Evolutionary conservation across 495 filamentous ascomycete species (phyloP), one percentile per base, ranked within the genome.

Genomic region (Antarctomyces pellizariae): DNA sequence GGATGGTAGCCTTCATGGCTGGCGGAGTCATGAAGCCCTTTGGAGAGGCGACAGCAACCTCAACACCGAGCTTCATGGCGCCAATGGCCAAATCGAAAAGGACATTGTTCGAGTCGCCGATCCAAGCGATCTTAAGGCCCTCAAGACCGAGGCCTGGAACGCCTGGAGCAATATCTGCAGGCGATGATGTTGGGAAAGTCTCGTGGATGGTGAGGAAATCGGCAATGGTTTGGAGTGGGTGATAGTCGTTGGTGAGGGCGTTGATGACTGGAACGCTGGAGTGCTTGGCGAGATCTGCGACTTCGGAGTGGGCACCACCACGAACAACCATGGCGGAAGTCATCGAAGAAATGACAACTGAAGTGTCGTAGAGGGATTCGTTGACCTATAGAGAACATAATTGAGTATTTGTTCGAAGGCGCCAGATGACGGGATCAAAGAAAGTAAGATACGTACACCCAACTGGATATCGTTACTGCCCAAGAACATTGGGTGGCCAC

Each of bases 71-170:
- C 52, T 92, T 95, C 29, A 65, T 49, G 26, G 75, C 79, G 15
- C 57, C 82, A 30, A 78, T 86, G 5, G 78, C 76, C 18, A 95
- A 56, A 46, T 97, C 86, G 45, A 76, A 92, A 13, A 93, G 64
- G 12, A 97, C 84, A 38, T 97, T 97, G 52, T 93, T 97, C 10
- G 82, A 75, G 42, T 97, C 86, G 22, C 86, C 86, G 13, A 97
- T 57, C 86, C 86, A 97, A 4, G 86, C 83, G 31, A 97, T 64
- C 47, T 84, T 89, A 34, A 86, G 45, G 3, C 76, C 75, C 36
- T 82, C 67, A 4, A 89, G 52, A 2, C 78, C 75, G 13, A 89
- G 54, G 23, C 60, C 56, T 9, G 50, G 46, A 2, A 30, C 30
- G 11, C 29, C 24, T 3, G 52, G 29, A 12, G 48, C 28, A 16